Base-by-base conservation (phyloP, 2,329 filamentous ascomycete genomes). In the Colletotrichum cordylinicola region DNA sequence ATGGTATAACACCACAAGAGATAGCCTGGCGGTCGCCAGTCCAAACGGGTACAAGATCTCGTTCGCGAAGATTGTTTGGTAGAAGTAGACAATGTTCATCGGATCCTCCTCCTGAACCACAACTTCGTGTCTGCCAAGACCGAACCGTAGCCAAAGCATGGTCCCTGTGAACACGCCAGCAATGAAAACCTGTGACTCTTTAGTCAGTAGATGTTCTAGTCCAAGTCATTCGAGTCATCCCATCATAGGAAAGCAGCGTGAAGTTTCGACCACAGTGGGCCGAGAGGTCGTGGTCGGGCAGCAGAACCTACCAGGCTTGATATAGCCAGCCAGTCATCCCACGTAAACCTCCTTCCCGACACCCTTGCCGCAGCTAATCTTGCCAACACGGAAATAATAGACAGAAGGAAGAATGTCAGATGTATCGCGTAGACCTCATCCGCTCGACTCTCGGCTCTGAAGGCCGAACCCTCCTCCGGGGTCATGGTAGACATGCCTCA, bases 1-100 rank as follows among this genome's bases (percentile, higher is more conserved):
- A 15, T 76, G 58, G 18, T 76, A 76, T 3, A 76, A 21, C 4
- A 76, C 21, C 10, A 76, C 74, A 6, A 76, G 74, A 12, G 74
- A 76, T 8, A 76, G 29, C 13, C 70, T 27, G 8, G 74, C 70
- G 35, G 12, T 37, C 8, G 69, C 58, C 3, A 76, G 21, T 13
- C 64, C 70, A 10, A 76, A 21, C 2, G 74, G 64, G 12, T 76
- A 76, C 21, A 76, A 8, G 3, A 76, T 68, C 15, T 76, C 74
- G 29, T 76, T 76, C 13, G 74, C 74, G 64, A 58, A 76, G 55
- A 76, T 76, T 3, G 74, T 76, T 24, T 76, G 56, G 18, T 58
- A 76, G n/a, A 76, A 76, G 6, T 18, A 64, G 13, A 21, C 29
- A 1, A 76, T 21, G 35, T 74, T 76, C 62, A 60, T 65, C 8